Conservation (phyloP, 176 grass and related monocot species). For the Otatea glauca region DNA sequence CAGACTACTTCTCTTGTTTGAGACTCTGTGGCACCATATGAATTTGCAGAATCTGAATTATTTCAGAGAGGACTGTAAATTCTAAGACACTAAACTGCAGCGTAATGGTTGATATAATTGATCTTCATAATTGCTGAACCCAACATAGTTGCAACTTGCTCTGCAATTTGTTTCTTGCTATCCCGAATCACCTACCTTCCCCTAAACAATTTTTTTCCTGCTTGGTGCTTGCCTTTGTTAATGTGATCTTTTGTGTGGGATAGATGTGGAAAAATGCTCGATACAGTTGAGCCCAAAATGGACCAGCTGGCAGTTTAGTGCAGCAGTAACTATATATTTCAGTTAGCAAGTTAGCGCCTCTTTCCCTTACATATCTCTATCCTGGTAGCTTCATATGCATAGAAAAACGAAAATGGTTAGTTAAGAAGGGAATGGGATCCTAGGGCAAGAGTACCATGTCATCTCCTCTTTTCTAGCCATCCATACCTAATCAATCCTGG, state of each 20-base stretch:
- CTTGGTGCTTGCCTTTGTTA: neutral
- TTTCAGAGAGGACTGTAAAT: slow-evolving; percentile 17
- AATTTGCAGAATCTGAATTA: slow-evolving; percentile 38
- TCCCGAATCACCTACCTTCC: neutral
- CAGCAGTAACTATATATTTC: neutral
- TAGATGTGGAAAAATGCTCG: neutral
- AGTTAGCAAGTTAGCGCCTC: neutral
- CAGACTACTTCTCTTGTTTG: slow-evolving; percentile 25
- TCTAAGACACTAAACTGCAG: slow-evolving; percentile 12
- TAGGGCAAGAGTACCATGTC: neutral
- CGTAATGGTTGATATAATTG: neutral
- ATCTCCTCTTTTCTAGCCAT: neutral
- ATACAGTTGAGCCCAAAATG: neutral
- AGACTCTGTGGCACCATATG: neutral
- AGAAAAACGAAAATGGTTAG: neutral
- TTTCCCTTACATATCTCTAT: neutral
- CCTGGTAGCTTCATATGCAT: neutral
- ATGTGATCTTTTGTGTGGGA: neutral
- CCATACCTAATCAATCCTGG: neutral
- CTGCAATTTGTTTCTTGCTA: neutral
- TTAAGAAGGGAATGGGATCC: neutral
- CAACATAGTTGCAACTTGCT: neutral
- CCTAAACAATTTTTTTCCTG: neutral
- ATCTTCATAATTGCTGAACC: neutral
- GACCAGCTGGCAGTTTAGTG: neutral